Evolutionary conservation across 495 filamentous ascomycete genomes (phyloP).

Genomic region (Annulohypoxylon maeteangense): DNA sequence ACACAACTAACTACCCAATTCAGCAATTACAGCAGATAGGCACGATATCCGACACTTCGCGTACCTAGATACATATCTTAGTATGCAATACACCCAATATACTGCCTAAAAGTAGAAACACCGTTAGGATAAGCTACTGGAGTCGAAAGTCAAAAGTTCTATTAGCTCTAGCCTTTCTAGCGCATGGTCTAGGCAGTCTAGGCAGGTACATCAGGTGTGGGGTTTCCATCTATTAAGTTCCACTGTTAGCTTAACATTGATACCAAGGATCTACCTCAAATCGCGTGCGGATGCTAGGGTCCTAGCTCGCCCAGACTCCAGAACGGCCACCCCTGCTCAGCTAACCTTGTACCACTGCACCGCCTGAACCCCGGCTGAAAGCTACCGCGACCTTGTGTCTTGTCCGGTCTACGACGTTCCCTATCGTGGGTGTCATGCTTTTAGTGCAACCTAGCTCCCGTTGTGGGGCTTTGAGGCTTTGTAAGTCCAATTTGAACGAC

Average conservation of each 20-base stretch:
- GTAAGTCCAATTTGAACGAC: slow-evolving; percentile 43
- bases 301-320: slow-evolving; percentile 25
- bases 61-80: background rate
- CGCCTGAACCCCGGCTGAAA: slow-evolving; percentile 38
- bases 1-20: background rate
- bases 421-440: slow-evolving; percentile 37
- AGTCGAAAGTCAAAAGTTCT: slow-evolving; percentile 19
- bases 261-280: slow-evolving; percentile 42
- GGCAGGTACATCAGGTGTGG: slow-evolving; percentile 26
- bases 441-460: slow-evolving; percentile 49
- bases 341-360: slow-evolving; percentile 26
- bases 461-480: slow-evolving; percentile 52
- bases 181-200: slow-evolving; percentile 15
- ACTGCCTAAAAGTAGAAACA: slow-evolving; percentile 6
- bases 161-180: slow-evolving; percentile 21
- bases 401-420: slow-evolving; percentile 20
- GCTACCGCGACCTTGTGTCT: slow-evolving; percentile 28
- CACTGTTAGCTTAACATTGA: slow-evolving; percentile 28
- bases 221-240: slow-evolving; percentile 28
- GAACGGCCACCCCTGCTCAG: slow-evolving; percentile 20
- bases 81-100: background rate
- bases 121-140: slow-evolving; percentile 43
- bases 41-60: background rate
- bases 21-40: background rate
- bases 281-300: slow-evolving; percentile 27